Evolutionary conservation across 176 grass and related monocot genomes (phyloP).

Genomic region (Oryza longistaminata): DNA sequence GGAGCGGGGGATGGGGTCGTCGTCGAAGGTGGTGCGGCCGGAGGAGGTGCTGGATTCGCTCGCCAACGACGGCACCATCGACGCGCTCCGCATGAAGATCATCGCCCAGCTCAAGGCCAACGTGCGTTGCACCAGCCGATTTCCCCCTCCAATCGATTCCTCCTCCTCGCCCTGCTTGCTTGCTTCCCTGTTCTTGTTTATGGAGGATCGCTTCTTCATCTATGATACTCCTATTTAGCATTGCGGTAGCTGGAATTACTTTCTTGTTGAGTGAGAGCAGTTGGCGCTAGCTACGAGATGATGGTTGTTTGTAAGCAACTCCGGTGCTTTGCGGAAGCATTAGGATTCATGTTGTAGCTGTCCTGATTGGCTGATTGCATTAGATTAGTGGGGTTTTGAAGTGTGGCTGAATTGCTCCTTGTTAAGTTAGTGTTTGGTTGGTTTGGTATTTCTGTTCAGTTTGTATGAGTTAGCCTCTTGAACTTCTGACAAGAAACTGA

Average conservation of each 20-base stretch:
- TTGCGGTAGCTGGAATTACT: neutral
- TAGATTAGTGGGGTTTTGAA: neutral
- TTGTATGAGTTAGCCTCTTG: neutral
- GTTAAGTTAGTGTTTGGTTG: neutral
- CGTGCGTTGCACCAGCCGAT: slow-evolving; percentile 35
- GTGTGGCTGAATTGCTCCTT: neutral
- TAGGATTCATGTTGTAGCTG: neutral
- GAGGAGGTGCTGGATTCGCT: slow-evolving; percentile 90
- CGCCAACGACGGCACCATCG: slow-evolving; percentile 91
- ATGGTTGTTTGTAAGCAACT: neutral
- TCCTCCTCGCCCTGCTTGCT: neutral
- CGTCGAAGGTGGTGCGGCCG: slow-evolving; percentile 62
- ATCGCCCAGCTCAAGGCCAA: slow-evolving; percentile 94
- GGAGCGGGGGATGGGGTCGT: slow-evolving; percentile 54
- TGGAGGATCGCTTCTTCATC: neutral
- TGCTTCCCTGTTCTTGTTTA: neutral
- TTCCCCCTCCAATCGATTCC: neutral
- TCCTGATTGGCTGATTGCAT: neutral
- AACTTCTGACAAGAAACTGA: neutral
- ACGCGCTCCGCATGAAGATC: slow-evolving; percentile 95
- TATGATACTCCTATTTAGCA: neutral
- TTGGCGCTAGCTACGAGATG: too few species aligned
- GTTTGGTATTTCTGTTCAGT: neutral
- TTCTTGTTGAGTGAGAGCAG: neutral
- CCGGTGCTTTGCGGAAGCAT: neutral